These are phyloP conservation scores for Dimocarpus longan DNA, from an alignment of 345 rosid species.

Conservation along the genomic window DNA sequence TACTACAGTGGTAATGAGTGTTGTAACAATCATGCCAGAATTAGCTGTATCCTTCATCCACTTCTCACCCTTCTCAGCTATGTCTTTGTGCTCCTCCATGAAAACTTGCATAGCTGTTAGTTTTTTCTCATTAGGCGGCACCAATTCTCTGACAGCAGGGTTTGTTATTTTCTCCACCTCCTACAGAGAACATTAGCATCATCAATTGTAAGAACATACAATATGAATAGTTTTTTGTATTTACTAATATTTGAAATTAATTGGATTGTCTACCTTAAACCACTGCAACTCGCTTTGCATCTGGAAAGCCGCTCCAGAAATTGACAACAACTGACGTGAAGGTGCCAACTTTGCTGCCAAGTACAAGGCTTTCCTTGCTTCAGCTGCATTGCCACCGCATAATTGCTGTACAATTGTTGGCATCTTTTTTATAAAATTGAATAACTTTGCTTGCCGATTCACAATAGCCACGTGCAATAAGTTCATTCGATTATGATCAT, in stretches of 20 bases:
- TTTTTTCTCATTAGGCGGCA: too few species aligned
- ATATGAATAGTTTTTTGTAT: too few species aligned
- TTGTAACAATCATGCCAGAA: not conserved
- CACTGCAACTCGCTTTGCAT: not conserved
- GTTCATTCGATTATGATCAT: not conserved
- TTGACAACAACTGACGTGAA: not conserved
- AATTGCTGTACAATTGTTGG: not conserved
- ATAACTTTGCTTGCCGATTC: not conserved
- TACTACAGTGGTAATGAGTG: not conserved
- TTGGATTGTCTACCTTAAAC: not conserved
- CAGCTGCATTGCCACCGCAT: too few species aligned
- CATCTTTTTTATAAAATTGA: not conserved
- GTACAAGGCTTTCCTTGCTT: not conserved
- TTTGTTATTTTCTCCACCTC: too few species aligned
- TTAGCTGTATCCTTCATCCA: not conserved
- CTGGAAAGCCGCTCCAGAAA: not conserved
- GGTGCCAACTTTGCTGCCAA: not conserved
- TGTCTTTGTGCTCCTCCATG: not conserved
- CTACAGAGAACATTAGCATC: too few species aligned
- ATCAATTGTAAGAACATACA: too few species aligned
- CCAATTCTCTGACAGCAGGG: too few species aligned
- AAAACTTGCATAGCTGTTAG: too few species aligned
- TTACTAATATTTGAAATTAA: too few species aligned
- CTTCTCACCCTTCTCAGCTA: not conserved
- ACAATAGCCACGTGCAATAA: not conserved